Percentiles rank a stretch among this genome's conserved stretches.
Evolutionary conservation across 2,329 filamentous ascomycete species (phyloP).

Genomic region (Monosporascus sp.): DNA sequence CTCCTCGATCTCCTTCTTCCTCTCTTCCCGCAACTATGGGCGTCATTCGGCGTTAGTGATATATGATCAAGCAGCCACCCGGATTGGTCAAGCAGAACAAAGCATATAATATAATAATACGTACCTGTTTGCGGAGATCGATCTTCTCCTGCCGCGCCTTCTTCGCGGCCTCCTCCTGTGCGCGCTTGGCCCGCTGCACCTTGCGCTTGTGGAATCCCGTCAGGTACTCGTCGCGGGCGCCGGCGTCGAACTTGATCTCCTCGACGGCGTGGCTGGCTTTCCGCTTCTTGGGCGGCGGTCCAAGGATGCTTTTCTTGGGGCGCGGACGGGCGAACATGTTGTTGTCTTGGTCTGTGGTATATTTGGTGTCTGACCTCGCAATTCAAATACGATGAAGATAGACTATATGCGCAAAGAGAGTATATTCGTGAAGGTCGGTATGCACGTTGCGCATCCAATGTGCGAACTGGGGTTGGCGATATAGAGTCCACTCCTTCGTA

Average conservation of each 20-base stretch:
- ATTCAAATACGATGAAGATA: too few relatives aligned
- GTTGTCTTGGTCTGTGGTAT: constrained; percentile 4
- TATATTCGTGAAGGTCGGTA: too few relatives aligned
- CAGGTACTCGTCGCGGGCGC: constrained; percentile 77
- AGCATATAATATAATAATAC: constrained; percentile 9
- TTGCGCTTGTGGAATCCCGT: constrained; percentile 98
- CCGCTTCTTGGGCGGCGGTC: constrained; percentile 59
- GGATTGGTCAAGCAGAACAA: not conserved
- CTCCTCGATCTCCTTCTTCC: constrained; percentile 73
- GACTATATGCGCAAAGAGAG: too few relatives aligned
- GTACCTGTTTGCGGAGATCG: constrained; percentile 68
- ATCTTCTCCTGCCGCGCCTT: constrained; percentile 73
- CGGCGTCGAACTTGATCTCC: constrained; percentile 79
- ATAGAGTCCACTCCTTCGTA: too few relatives aligned
- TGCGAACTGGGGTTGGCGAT: too few relatives aligned
- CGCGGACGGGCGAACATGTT: constrained; percentile 53
- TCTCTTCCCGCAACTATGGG: constrained; percentile 71
- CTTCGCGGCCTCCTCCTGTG: constrained; percentile 74
- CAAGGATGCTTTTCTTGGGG: constrained; percentile 51
- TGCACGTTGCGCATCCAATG: too few relatives aligned
- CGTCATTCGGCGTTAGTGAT: not conserved
- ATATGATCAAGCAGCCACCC: not conserved
- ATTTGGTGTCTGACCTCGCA: not conserved
- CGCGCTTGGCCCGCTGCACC: constrained; percentile 74
- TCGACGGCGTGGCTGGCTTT: constrained; percentile 58